Evolutionary conservation across 495 filamentous ascomycete species (phyloP).

Genomic region (Aspergillus bertholletiae): DNA sequence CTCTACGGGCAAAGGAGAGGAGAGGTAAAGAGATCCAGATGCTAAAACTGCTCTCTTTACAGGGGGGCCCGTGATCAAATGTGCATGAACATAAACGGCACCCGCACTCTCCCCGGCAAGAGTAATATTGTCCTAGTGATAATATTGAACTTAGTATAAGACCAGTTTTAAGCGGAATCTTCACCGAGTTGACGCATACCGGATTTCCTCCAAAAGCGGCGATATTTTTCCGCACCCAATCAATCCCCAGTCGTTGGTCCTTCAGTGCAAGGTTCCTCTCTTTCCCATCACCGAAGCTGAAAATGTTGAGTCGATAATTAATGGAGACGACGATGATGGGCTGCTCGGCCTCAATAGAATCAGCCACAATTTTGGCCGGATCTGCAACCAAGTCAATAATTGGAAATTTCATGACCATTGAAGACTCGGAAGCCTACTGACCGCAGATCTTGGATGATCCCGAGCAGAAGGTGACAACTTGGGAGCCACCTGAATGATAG

Average conservation of each 20-base stretch:
- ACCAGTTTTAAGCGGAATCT: not conserved
- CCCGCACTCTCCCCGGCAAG: conserved; percentile 38
- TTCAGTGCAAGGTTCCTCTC: conserved; percentile 56
- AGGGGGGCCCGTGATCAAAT: conserved; percentile 33
- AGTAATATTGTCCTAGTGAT: conserved; percentile 29
- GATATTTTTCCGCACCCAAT: conserved; percentile 58
- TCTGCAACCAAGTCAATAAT: conserved; percentile 15
- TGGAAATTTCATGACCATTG: not conserved
- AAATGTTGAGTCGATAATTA: conserved; percentile 66
- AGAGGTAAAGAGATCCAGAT: conserved; percentile 35
- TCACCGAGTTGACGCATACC: conserved; percentile 13
- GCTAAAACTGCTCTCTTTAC: conserved; percentile 35
- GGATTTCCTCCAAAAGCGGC: conserved; percentile 63
- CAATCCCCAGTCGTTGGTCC: conserved; percentile 63
- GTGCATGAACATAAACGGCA: conserved; percentile 37
- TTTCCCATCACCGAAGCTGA: conserved; percentile 55
- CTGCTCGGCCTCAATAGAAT: conserved; percentile 34
- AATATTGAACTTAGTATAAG: not conserved
- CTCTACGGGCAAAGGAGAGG: conserved; percentile 30
- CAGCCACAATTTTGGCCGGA: conserved; percentile 31
- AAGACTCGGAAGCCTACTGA: conserved; percentile 8
- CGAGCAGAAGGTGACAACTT: conserved; percentile 40
- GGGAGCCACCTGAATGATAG: conserved; percentile 27
- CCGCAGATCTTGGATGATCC: conserved; percentile 39
- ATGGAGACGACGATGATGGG: conserved; percentile 57